Conservation (phyloP, 495 filamentous ascomycete species). For the Penicillium goetzii region DNA sequence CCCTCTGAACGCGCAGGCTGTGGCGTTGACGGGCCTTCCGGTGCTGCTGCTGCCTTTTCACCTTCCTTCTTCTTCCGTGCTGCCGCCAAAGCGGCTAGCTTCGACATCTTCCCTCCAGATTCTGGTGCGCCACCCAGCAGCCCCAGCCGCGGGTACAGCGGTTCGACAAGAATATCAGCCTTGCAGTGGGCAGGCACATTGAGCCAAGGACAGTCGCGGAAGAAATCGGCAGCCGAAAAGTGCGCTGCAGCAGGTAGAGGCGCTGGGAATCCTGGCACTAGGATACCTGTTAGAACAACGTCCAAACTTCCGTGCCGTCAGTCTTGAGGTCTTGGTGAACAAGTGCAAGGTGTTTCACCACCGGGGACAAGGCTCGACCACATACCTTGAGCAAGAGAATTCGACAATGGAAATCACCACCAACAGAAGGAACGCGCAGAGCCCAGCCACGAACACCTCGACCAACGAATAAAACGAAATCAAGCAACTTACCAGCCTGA, state of each 20-base stretch:
- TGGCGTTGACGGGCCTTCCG: conserved; percentile 15
- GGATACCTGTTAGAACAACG: conserved; percentile 50
- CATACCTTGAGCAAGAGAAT: conserved; percentile 21
- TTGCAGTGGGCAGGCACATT: conserved; percentile 71
- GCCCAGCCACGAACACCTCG: conserved; percentile 40
- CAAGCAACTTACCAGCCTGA: conserved; percentile 53
- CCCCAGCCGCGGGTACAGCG: conserved; percentile 59
- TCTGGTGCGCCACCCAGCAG: conserved; percentile 76
- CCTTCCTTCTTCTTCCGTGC: conserved; percentile 79
- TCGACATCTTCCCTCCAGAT: conserved; percentile 72
- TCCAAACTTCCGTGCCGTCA: conserved; percentile 42
- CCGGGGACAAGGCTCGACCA: conserved; percentile 15
- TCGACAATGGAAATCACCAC: not conserved
- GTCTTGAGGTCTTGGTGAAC: conserved; percentile 31
- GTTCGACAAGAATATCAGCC: conserved; percentile 66
- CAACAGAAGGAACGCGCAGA: conserved; percentile 18
- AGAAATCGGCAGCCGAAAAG: conserved; percentile 63
- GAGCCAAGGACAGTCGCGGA: conserved; percentile 85
- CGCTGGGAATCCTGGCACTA: conserved; percentile 45
- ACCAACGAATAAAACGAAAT: conserved; percentile 18
- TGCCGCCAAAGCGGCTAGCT: conserved; percentile 87
- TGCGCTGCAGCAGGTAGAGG: conserved; percentile 32
- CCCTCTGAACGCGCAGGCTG: conserved; percentile 23
- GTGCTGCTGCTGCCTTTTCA: conserved; percentile 53
- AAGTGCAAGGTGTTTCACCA: conserved; percentile 18